Conservation (phyloP, 371 early-diverging fungal species). For the Circinella umbellata region DNA sequence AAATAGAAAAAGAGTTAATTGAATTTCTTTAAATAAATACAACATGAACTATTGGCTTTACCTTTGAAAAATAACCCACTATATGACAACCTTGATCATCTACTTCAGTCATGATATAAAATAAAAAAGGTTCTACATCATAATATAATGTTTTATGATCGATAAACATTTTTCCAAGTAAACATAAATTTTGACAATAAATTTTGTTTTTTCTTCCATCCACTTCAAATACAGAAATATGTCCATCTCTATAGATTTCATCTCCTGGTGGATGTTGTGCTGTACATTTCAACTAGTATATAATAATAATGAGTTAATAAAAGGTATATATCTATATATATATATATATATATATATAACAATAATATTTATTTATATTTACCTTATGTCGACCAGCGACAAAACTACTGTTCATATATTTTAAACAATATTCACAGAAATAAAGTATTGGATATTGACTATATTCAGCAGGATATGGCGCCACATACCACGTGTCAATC, state of each 20-base stretch:
- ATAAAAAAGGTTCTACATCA: conserved; percentile 99
- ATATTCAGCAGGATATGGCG: conserved; percentile 99
- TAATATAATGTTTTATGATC: conserved; percentile 99
- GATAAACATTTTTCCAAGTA: conserved; percentile 98
- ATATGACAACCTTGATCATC: conserved; percentile 89
- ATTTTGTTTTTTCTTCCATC: conserved; percentile 93
- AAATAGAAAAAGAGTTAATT: not conserved
- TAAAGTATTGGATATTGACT: conserved; percentile 70
- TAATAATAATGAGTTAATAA: no score
- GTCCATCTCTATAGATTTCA: conserved; percentile 96
- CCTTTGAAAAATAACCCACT: conserved; percentile 99
- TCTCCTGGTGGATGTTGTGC: conserved; percentile 96
- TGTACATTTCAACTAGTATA: conserved; percentile 74
- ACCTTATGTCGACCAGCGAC: conserved; percentile 74
- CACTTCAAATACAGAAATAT: conserved; percentile 92
- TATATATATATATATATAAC: not conserved
- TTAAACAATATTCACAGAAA: conserved; percentile 98
- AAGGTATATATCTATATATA: conserved; percentile 21
- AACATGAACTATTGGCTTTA: conserved; percentile 19
- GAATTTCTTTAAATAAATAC: no score
- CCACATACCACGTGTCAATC: conserved; percentile 97
- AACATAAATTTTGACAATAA: conserved; percentile 98
- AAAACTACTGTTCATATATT: conserved; percentile 86
- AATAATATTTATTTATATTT: conserved; percentile 42
- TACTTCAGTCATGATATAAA: conserved; percentile 92